phyloP scores from a whole-genome alignment of 331 rosid species.

The Spiraea crenata region DNA sequence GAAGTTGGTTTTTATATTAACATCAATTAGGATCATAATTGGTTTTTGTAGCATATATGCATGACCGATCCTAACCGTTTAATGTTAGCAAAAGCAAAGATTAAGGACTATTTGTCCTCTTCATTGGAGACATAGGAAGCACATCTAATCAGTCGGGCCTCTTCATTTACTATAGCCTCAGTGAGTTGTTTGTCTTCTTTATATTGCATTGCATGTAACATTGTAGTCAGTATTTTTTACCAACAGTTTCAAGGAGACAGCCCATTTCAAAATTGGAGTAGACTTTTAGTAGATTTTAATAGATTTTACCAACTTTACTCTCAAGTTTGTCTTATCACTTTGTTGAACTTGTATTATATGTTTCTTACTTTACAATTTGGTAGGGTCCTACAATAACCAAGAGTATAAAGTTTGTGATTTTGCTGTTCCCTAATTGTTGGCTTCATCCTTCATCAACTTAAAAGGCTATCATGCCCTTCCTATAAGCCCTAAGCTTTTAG shows the following conservation, averaged over 20 bases:
- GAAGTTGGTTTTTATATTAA: no score
- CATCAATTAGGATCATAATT: no score
- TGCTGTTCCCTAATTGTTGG: slow-evolving; percentile 21
- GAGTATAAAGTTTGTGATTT: slow-evolving; percentile 27
- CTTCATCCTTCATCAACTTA: slow-evolving; percentile 9
- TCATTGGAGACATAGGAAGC: neutral
- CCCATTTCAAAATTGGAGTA: neutral
- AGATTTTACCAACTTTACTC: neutral
- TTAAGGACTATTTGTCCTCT: slow-evolving; percentile 5
- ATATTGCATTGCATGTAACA: neutral
- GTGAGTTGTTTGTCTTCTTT: neutral
- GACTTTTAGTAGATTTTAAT: neutral
- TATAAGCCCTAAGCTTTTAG: neutral
- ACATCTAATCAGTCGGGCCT: slow-evolving; percentile 5
- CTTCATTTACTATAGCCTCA: neutral
- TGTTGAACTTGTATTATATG: neutral
- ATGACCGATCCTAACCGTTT: no score
- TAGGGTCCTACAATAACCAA: slow-evolving; percentile 32
- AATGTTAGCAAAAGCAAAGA: neutral
- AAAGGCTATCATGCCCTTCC: slow-evolving; percentile 22
- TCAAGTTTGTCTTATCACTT: neutral
- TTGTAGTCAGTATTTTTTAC: neutral
- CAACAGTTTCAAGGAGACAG: neutral
- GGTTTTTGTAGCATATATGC: no score
- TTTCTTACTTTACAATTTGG: slow-evolving; percentile 4